These are phyloP conservation scores for Tuber aestivum DNA, from an alignment of 495 filamentous ascomycete species.

Conservation along the genomic window DNA sequence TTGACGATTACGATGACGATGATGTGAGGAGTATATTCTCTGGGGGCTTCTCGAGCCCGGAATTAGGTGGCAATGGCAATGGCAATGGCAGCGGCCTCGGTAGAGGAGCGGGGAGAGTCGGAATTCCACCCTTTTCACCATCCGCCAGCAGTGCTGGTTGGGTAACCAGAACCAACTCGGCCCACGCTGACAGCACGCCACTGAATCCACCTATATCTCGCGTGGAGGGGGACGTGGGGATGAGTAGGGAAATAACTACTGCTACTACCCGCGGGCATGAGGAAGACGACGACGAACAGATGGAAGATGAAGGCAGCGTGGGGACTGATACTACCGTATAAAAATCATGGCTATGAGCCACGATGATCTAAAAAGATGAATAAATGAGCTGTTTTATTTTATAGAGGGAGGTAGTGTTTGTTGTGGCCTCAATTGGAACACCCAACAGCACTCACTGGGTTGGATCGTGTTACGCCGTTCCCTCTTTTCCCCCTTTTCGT, in stretches of 20 bases:
- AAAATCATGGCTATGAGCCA: neutral
- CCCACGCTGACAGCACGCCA: constrained; percentile 22
- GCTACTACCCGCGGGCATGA: neutral
- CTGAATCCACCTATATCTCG: constrained; percentile 15
- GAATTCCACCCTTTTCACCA: constrained; percentile 35
- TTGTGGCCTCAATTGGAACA: neutral
- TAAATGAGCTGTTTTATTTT: neutral
- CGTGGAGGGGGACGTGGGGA: constrained; percentile 10
- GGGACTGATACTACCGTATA: neutral
- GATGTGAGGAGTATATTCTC: constrained; percentile 42
- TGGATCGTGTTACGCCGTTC: neutral
- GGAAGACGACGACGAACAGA: neutral
- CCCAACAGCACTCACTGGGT: neutral
- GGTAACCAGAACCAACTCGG: constrained; percentile 23
- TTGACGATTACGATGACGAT: constrained; percentile 40
- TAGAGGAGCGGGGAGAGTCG: constrained; percentile 29
- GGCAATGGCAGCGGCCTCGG: neutral
- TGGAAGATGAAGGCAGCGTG: neutral
- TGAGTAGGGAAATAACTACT: neutral
- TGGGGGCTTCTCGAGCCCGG: constrained; percentile 39
- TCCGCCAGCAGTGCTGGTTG: constrained; percentile 34
- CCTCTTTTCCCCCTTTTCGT: neutral
- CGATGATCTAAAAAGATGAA: neutral
- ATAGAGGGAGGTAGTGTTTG: neutral
- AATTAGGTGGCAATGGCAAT: constrained; percentile 19